Percentiles rank a stretch among this genome's conserved stretches.
Evolutionary conservation across 306 rosid species (phyloP).

Genomic region (Trifolium pratense): DNA sequence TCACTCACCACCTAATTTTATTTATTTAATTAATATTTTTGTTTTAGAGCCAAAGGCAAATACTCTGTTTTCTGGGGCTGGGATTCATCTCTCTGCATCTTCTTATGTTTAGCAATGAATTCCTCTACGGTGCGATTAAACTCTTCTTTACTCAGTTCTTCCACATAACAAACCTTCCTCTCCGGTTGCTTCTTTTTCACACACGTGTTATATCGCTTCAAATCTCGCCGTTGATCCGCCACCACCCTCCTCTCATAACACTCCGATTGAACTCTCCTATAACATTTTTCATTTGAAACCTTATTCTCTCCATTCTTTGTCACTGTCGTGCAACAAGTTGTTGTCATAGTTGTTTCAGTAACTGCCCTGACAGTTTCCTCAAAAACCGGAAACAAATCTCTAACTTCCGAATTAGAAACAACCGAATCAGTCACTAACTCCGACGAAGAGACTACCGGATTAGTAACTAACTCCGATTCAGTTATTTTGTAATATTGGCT

Average conservation of each 20-base stretch:
- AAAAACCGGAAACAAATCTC: neutral
- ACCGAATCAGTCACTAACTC: neutral
- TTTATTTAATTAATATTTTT: no score
- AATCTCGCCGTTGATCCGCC: conserved; percentile 26
- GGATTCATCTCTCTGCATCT: conserved; percentile 46
- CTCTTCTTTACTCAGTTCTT: conserved; percentile 66
- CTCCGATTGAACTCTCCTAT: conserved; percentile 64
- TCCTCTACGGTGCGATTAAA: conserved; percentile 60
- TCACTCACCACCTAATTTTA: neutral
- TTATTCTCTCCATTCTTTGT: neutral
- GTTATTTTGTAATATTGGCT: conserved; percentile 24
- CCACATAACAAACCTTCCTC: conserved; percentile 40
- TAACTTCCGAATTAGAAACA: neutral
- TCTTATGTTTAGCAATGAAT: conserved; percentile 62
- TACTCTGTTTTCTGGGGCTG: conserved; percentile 26
- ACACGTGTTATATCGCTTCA: conserved; percentile 46
- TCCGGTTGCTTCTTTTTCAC: conserved; percentile 4
- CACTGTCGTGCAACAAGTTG: conserved; percentile 12
- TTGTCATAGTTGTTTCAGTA: conserved; percentile 38
- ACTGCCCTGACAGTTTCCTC: conserved; percentile 43
- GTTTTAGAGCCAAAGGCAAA: conserved; percentile 13
- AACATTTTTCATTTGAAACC: conserved; percentile 42
- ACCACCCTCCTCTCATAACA: conserved; percentile 27
- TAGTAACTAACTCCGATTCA: neutral
- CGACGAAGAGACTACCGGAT: neutral